A percentile compares a stretch with the other conserved stretches of the same genome.
Conservation (phyloP, 2,329 filamentous ascomycete species). For the Aspergillus fischeri region DNA sequence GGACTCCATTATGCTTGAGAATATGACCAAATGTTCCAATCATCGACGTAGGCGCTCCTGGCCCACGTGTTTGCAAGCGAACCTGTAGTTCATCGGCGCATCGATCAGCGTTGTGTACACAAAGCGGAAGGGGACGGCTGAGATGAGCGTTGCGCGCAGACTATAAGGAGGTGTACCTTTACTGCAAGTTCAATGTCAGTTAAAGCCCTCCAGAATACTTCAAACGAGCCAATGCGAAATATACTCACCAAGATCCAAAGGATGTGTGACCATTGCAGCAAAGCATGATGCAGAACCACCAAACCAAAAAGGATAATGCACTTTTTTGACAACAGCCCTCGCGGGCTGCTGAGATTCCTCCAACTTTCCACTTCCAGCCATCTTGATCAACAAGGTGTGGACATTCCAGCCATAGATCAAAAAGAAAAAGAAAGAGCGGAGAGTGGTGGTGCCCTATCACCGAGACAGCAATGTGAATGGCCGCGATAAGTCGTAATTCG, state of each 20-base stretch:
- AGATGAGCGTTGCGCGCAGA: background rate
- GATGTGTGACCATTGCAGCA: constrained; percentile 88
- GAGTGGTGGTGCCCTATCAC: constrained; percentile 16
- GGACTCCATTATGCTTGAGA: constrained; percentile 67
- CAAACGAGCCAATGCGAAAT: background rate
- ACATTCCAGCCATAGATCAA: constrained; percentile 14
- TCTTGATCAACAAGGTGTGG: constrained; percentile 23
- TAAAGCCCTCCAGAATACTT: background rate
- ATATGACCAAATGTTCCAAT: constrained; percentile 80
- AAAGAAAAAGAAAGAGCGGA: constrained; percentile 8
- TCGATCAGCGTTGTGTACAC: constrained; percentile 11
- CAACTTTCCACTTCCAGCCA: constrained; percentile 33
- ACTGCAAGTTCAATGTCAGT: constrained; percentile 41
- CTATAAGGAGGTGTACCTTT: constrained; percentile 43
- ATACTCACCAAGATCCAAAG: constrained; percentile 77
- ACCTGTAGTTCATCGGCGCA: constrained; percentile 52
- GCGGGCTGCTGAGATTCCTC: constrained; percentile 23
- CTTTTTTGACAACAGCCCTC: constrained; percentile 27
- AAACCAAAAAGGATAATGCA: constrained; percentile 86
- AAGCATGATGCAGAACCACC: constrained; percentile 90
- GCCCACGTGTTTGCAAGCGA: constrained; percentile 77
- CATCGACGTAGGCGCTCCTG: constrained; percentile 76
- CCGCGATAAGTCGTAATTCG: background rate
- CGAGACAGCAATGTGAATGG: background rate
- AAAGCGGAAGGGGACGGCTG: background rate